phyloP scores from a whole-genome alignment of 148 eudicot species.

The Mesembryanthemum crystallinum region DNA sequence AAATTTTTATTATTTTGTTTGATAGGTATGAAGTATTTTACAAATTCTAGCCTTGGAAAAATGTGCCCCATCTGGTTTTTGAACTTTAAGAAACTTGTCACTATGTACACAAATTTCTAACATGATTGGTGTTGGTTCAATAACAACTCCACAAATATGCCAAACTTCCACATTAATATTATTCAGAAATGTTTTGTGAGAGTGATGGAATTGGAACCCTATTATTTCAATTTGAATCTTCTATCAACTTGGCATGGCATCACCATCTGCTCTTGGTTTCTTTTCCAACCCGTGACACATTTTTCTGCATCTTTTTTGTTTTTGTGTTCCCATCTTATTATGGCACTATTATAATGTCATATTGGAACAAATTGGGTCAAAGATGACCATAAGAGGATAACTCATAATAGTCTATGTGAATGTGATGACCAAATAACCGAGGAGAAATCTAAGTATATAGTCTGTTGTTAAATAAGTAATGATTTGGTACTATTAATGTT shows the following conservation, averaged over 20 bases:
- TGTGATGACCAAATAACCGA: background rate
- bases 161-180: background rate
- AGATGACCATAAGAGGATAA: background rate
- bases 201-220: too few relatives aligned
- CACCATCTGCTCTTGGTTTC: background rate
- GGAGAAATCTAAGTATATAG: background rate
- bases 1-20: too few relatives aligned
- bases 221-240: background rate
- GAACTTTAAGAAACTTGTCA: background rate
- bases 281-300: slow-evolving; percentile 3
- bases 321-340: too few relatives aligned
- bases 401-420: background rate
- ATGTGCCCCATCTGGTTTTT: background rate
- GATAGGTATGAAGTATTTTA: too few relatives aligned
- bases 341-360: too few relatives aligned
- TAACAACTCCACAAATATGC: background rate
- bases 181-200: background rate
- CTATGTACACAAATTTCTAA: background rate
- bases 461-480: too few relatives aligned
- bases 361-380: background rate
- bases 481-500: too few relatives aligned
- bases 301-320: background rate
- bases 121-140: background rate
- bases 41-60: too few relatives aligned
- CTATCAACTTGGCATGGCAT: background rate